phyloP scores from a whole-genome alignment of 2,329 filamentous ascomycete genomes.

The Calonectria leucothoes region DNA sequence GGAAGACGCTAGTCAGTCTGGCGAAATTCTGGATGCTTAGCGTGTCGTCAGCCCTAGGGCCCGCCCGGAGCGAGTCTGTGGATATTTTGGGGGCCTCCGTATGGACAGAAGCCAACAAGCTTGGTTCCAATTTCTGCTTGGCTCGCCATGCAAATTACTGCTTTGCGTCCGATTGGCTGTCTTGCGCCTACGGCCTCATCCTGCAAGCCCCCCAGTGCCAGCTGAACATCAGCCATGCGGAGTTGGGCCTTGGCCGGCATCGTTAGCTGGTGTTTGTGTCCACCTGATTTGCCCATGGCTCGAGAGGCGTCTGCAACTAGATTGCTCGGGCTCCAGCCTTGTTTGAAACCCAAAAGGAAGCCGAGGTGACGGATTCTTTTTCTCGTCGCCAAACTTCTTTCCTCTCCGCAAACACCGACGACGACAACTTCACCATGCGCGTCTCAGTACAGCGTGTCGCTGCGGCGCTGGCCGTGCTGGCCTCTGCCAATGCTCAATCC shows the following conservation, averaged over 20 bases:
- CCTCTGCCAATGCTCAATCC: constrained; percentile 17
- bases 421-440: constrained; percentile 17
- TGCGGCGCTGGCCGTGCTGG: background rate
- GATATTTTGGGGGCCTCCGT: no score
- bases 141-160: no score
- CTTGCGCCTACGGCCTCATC: no score
- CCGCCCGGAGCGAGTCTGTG: no score
- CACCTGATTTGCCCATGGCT: background rate
- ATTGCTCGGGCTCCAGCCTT: background rate
- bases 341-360: background rate
- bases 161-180: no score
- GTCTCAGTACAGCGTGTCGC: background rate
- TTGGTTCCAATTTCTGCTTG: no score
- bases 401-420: background rate
- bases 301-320: background rate
- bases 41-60: no score
- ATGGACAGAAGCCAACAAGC: no score
- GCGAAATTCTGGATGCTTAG: no score
- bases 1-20: no score
- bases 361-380: background rate
- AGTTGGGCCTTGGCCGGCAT: background rate
- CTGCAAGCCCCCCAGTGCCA: background rate
- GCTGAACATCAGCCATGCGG: background rate
- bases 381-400: background rate
- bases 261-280: background rate